phyloP scores from a whole-genome alignment of 2,329 filamentous ascomycete species.

The Alternaria postmessia region DNA sequence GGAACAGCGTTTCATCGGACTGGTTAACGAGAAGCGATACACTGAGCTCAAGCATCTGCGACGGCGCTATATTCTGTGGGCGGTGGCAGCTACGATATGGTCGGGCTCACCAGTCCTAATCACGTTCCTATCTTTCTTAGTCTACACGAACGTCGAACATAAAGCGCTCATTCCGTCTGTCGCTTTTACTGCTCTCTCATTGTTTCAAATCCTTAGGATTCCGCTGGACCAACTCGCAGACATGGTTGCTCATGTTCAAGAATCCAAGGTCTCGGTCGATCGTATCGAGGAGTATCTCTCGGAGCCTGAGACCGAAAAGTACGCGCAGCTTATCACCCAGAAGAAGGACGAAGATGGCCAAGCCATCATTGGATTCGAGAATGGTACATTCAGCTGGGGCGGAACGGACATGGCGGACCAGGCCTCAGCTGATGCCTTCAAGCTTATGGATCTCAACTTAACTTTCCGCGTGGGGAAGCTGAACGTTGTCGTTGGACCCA shows the following conservation, averaged over 20 bases:
- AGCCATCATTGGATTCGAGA: conserved; percentile 81
- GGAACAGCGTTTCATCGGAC: conserved; percentile 87
- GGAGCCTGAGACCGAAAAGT: conserved; percentile 97
- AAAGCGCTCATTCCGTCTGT: conserved; percentile 91
- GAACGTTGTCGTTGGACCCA: conserved; percentile 92
- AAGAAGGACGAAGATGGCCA: conserved; percentile 74
- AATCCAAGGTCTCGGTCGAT: conserved; percentile 95
- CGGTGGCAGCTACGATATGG: conserved; percentile 91
- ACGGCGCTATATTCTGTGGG: conserved; percentile 88
- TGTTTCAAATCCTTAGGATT: conserved; percentile 92
- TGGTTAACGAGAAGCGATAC: conserved; percentile 87
- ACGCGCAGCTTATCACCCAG: conserved; percentile 78
- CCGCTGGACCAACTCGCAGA: conserved; percentile 95
- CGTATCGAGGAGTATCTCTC: conserved; percentile 93
- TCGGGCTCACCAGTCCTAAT: conserved; percentile 95
- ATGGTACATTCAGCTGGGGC: conserved; percentile 91
- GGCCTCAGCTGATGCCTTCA: conserved; percentile 71
- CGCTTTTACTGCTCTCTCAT: conserved; percentile 93
- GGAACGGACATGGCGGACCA: conserved; percentile 62
- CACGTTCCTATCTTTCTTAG: conserved; percentile 93
- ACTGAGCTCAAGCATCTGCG: conserved; percentile 81
- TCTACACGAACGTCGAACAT: conserved; percentile 89
- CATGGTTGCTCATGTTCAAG: conserved; percentile 98
- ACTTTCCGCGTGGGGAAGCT: conserved; percentile 85
- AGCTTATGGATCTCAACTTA: conserved; percentile 82